Evolutionary conservation across 2,329 filamentous ascomycete genomes (phyloP).

Genomic region (Aureobasidium sp.): DNA sequence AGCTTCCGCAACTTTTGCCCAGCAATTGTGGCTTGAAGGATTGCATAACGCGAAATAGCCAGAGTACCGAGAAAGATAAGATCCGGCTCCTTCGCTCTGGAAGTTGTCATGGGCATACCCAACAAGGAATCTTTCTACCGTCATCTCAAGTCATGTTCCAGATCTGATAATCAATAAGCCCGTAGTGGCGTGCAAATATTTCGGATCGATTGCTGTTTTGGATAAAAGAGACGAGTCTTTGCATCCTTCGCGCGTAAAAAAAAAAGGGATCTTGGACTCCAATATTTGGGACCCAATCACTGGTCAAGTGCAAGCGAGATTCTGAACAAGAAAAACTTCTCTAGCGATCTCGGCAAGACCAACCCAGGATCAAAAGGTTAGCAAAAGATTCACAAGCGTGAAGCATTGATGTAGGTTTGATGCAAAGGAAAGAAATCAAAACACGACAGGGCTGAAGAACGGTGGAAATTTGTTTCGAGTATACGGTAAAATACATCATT

Average conservation of each 20-base stretch:
- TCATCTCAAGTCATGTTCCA: not conserved
- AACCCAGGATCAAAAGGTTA: not conserved
- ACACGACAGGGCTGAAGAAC: conserved; percentile 2
- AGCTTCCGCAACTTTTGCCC: not conserved
- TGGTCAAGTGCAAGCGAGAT: not conserved
- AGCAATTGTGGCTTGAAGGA: not conserved
- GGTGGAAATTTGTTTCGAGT: not conserved
- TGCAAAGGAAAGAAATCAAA: not conserved
- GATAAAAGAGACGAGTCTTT: not conserved
- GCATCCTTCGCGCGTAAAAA: not conserved
- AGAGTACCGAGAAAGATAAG: not conserved
- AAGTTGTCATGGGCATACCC: not conserved
- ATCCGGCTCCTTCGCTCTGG: not conserved
- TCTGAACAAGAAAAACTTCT: not conserved
- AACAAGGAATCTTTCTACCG: not conserved
- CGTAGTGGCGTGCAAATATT: not conserved
- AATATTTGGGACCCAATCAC: not conserved
- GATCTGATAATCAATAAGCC: not conserved
- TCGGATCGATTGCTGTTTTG: not conserved
- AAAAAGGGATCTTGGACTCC: not conserved
- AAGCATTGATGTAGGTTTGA: not conserved
- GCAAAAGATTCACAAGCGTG: too few relatives aligned
- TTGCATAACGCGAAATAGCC: not conserved
- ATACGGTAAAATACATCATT: not conserved
- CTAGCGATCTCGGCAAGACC: not conserved